phyloP scores from a whole-genome alignment of 2,329 filamentous ascomycete genomes.

The Fusarium illudens region DNA sequence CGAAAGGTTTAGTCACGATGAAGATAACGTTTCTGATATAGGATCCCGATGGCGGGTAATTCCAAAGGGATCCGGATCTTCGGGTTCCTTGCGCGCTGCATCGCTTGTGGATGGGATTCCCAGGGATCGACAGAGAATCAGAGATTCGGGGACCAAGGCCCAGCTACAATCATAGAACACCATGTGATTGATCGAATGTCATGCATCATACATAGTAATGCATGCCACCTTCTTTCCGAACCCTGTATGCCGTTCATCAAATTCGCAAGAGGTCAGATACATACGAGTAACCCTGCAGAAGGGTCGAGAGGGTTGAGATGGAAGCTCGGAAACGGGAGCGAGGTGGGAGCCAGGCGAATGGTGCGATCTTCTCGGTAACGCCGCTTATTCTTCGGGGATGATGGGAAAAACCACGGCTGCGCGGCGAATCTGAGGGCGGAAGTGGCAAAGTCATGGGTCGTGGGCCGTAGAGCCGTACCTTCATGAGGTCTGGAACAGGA shows the following conservation, averaged over 20 bases:
- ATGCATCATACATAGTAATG: constrained; percentile 4
- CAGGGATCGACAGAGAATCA: neutral
- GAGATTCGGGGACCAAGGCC: constrained; percentile 1
- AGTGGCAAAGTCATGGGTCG: constrained; percentile 9
- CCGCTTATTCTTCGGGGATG: constrained; percentile 6
- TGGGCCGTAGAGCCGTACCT: constrained; percentile 38
- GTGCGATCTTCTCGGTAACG: neutral
- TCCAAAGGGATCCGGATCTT: neutral
- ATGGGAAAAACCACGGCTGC: neutral
- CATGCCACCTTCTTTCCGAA: constrained; percentile 5
- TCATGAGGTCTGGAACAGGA: constrained; percentile 28
- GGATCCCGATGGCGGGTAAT: neutral
- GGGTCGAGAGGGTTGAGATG: neutral
- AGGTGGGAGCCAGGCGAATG: neutral
- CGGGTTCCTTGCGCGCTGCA: neutral
- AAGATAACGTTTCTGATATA: neutral
- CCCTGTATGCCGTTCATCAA: constrained; percentile 1
- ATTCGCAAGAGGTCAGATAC: neutral
- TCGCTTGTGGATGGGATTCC: neutral
- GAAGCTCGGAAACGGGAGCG: neutral
- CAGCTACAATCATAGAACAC: neutral
- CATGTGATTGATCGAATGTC: constrained; percentile 8
- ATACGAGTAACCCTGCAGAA: neutral
- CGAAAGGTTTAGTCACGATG: neutral
- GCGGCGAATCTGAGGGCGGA: neutral